Base-by-base conservation (phyloP, 768 basidiomycete species). In the Russula dissimulans region DNA sequence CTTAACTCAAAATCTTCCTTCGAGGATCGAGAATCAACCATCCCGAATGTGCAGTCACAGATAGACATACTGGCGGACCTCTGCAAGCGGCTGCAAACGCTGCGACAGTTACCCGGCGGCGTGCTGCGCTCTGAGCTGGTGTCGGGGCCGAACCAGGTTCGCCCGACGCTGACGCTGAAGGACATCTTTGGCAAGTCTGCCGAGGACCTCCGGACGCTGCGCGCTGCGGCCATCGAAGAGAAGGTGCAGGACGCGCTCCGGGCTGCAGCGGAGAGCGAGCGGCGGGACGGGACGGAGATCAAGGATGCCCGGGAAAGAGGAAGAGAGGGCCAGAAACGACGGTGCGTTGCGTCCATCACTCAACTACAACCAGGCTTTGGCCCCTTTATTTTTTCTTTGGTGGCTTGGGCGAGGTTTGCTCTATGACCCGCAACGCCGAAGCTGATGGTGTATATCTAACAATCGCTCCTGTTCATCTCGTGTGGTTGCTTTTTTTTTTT, bases 201-300 rank as follows among this genome's bases (percentile, higher is more conserved):
- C 54, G 71, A 76, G 59, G 73, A 77, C 41, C 57, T 85, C 36
- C 77, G 73, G 50, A 76, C 75, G 9, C 74, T 86, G 52, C 70
- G 72, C n/a, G 79, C 80, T 5, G 67, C 71, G 31, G 63, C 85
- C 4, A 70, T 75, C 29, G 79, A 81, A 5, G 79, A 79, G 49
- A 72, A 73, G 6, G 75, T 83, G 6, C 87, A 89, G 69, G 74
- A 79, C 0, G 86, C 85, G 3, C 71, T 89, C 55, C 71, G 69
- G 41, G 73, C 74, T 5, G 86, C 86, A 22, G 73, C 72, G 48
- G 77, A 79, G 26, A 86, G 86, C 59, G 78, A 83, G 67, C 70
- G 73, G 34, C 69, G 70, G 32, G 86, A 88, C 69, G 70, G 71
- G 15, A 77, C 72, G 18, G 80, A 79, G 44, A 72, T 87, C 48